Percentiles rank a stretch among this genome's conserved stretches.
phyloP scores from a whole-genome alignment of 257 asterid species.

The Ligustrum vulgare region DNA sequence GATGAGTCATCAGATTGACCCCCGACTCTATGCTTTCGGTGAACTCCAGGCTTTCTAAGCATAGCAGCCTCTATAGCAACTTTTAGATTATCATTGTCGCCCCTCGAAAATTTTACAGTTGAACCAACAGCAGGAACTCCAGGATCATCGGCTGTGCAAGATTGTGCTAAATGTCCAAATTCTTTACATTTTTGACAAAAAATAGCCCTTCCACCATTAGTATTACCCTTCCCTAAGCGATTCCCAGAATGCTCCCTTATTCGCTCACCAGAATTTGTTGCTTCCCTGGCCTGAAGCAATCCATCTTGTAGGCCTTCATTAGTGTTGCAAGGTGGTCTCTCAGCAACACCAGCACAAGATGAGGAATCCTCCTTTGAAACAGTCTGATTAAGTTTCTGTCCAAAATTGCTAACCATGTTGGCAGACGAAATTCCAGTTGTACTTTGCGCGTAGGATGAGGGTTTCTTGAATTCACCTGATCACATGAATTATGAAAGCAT shows the following conservation, averaged over 20 bases:
- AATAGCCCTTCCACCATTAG: conserved; percentile 19
- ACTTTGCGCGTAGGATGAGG: conserved; percentile 35
- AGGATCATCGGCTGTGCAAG: conserved; percentile 28
- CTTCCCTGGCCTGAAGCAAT: conserved; percentile 45
- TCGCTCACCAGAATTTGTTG: conserved; percentile 47
- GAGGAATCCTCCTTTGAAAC: conserved; percentile 46
- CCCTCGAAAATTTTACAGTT: conserved; percentile 51
- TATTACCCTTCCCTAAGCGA: conserved; percentile 43
- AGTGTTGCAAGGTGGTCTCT: conserved; percentile 35
- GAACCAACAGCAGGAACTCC: conserved; percentile 27
- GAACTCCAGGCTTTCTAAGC: conserved; percentile 75
- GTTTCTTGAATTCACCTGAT: conserved; percentile 70
- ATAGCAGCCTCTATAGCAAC: conserved; percentile 90
- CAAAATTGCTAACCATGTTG: conserved; percentile 37
- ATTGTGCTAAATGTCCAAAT: conserved; percentile 33
- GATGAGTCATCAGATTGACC: conserved; percentile 55
- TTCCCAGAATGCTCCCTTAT: conserved; percentile 53
- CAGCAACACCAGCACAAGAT: conserved; percentile 37
- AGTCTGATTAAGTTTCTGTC: conserved; percentile 42
- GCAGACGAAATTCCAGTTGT: conserved; percentile 38
- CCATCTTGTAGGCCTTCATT: conserved; percentile 55
- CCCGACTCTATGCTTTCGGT: conserved; percentile 49
- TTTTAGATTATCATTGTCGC: conserved; percentile 57
- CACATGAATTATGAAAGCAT: conserved; percentile 21
- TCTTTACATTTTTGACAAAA: conserved; percentile 39